Conservation (phyloP, 352 stramenopile genomes). For the Thraustotheca clavata region DNA sequence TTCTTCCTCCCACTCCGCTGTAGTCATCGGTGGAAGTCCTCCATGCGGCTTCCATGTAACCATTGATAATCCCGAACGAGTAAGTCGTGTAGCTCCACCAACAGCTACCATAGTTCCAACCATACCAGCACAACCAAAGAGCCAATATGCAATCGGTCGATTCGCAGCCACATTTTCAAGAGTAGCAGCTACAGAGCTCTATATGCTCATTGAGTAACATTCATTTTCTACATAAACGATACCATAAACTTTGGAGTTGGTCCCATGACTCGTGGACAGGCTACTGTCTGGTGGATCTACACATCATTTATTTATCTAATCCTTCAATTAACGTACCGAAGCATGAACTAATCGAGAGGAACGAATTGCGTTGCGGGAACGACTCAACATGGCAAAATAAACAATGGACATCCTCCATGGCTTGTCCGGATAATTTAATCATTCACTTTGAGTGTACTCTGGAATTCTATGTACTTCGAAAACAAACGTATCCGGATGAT, state of each 20-base stretch:
- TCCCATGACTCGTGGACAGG: neutral
- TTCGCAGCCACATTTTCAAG: conserved; percentile 78
- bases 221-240: neutral
- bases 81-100: conserved; percentile 95
- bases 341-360: neutral
- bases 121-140: conserved; percentile 90
- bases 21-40: conserved; percentile 84
- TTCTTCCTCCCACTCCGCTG: conserved; percentile 92
- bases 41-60: conserved; percentile 96
- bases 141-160: conserved; percentile 89
- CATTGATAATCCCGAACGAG: conserved; percentile 95
- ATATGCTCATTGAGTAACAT: neutral
- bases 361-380: neutral
- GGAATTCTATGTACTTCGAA: too few relatives aligned
- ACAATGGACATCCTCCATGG: neutral
- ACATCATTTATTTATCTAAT: neutral
- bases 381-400: conserved; percentile 10
- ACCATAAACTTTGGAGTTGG: conserved; percentile 18
- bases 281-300: conserved; percentile 17
- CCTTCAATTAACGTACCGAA: neutral
- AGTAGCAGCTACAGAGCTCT: conserved; percentile 27
- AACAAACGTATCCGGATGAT: too few relatives aligned
- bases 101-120: conserved; percentile 97
- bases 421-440: neutral
- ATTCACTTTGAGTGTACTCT: too few relatives aligned